Conservation (phyloP, 495 filamentous ascomycete species). For the Astrothelium macrocarpum region DNA sequence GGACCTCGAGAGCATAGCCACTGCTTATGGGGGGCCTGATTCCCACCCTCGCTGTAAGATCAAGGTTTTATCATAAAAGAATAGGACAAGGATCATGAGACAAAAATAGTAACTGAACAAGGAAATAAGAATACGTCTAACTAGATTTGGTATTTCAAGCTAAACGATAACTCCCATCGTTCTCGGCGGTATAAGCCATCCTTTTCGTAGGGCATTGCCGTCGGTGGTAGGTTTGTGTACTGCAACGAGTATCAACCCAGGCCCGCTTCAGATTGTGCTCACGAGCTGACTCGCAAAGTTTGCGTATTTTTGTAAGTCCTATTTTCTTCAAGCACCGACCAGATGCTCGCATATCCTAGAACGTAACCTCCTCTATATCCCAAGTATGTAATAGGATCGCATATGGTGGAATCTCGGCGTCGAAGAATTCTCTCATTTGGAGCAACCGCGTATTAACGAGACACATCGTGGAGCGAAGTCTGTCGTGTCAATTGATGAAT, state of each 20-base stretch:
- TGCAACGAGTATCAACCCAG: constrained; percentile 22
- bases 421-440: constrained; percentile 11
- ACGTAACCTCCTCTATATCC: constrained; percentile 11
- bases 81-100: too few relatives aligned
- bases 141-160: too few relatives aligned
- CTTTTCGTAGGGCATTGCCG: too few relatives aligned
- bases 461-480: not conserved
- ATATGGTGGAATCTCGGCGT: constrained; percentile 10
- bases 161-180: too few relatives aligned
- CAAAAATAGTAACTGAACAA: too few relatives aligned
- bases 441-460: not conserved
- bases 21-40: too few relatives aligned
- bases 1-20: too few relatives aligned
- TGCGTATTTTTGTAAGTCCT: not conserved
- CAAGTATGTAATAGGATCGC: constrained; percentile 17
- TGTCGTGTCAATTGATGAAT: not conserved
- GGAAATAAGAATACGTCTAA: too few relatives aligned
- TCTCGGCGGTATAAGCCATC: too few relatives aligned
- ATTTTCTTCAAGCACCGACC: not conserved
- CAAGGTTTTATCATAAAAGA: too few relatives aligned
- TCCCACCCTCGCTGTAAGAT: too few relatives aligned
- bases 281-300: not conserved
- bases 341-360: constrained; percentile 1
- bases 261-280: constrained; percentile 2
- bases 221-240: too few relatives aligned